Evolutionary conservation across 345 rosid genomes (phyloP).

Genomic region (Aquilaria yunnanensis): DNA sequence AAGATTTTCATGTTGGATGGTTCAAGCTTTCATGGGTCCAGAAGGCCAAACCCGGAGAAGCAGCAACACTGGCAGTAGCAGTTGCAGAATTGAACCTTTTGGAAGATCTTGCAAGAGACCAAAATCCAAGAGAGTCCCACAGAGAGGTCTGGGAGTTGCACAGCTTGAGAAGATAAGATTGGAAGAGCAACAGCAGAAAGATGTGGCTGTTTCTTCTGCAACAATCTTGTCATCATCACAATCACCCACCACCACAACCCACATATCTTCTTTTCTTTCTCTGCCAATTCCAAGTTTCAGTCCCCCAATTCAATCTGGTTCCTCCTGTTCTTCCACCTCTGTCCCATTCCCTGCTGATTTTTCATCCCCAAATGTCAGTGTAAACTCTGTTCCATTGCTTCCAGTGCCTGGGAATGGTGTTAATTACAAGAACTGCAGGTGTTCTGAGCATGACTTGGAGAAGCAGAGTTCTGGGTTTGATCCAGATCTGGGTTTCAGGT

Average conservation of each 20-base stretch:
- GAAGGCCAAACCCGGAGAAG: slow-evolving; percentile 37
- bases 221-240: slow-evolving; percentile 17
- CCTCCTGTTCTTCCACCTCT: slow-evolving; percentile 19
- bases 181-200: slow-evolving; percentile 44
- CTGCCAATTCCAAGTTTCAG: slow-evolving; percentile 18
- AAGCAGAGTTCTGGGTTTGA: slow-evolving; percentile 28
- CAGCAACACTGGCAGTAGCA: slow-evolving; percentile 21
- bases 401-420: slow-evolving; percentile 12
- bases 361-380: slow-evolving; percentile 14
- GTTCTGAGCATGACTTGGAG: slow-evolving; percentile 18
- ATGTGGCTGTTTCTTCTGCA: slow-evolving; percentile 15
- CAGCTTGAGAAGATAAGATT: slow-evolving; percentile 59
- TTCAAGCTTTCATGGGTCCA: slow-evolving; percentile 23
- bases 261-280: slow-evolving; percentile 8
- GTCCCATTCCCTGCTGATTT: slow-evolving; percentile 16
- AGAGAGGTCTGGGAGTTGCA: slow-evolving; percentile 71
- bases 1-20: slow-evolving; percentile 23
- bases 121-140: slow-evolving; percentile 49
- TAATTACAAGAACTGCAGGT: slow-evolving; percentile 21
- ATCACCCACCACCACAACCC: not conserved
- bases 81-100: slow-evolving; percentile 11
- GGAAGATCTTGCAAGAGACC: slow-evolving; percentile 30
- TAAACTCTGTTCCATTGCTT: slow-evolving; percentile 24
- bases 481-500: slow-evolving; percentile 17
- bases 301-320: slow-evolving; percentile 16